A percentile compares a stretch with the other conserved stretches of the same genome.
These are phyloP conservation scores for Fusarium sp. DNA, from an alignment of 2,329 filamentous ascomycete species.

Conservation along the genomic window DNA sequence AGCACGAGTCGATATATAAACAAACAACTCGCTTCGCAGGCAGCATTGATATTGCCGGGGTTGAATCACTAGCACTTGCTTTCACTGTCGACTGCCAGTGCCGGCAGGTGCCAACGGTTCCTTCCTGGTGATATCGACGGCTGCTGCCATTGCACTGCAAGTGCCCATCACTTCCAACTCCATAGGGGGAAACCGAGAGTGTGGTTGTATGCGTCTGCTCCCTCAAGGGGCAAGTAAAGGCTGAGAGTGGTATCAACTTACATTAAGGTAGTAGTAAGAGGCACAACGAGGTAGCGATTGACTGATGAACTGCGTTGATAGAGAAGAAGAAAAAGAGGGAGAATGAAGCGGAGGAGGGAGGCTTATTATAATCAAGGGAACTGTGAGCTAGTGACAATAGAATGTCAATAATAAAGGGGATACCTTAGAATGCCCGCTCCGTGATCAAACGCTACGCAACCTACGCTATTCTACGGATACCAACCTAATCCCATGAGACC, in stretches of 20 bases:
- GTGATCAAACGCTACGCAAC: slow-evolving; percentile 13
- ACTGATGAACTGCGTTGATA: slow-evolving; percentile 37
- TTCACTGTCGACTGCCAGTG: background rate
- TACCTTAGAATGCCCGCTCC: background rate
- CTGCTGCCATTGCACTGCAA: background rate
- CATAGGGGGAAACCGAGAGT: background rate
- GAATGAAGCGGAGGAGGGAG: slow-evolving; percentile 27
- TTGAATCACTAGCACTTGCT: background rate
- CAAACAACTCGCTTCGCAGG: background rate
- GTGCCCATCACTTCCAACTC: slow-evolving; percentile 1
- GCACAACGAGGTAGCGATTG: slow-evolving; percentile 40
- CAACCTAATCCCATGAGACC: slow-evolving; percentile 30
- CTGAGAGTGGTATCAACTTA: slow-evolving; percentile 26
- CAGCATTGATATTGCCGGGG: background rate
- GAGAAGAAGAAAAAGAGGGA: slow-evolving; percentile 26
- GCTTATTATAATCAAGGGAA: slow-evolving; percentile 42
- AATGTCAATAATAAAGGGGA: slow-evolving; percentile 34
- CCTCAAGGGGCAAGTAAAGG: slow-evolving; percentile 1
- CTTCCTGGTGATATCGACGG: background rate
- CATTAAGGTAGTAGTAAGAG: slow-evolving; percentile 37
- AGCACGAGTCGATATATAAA: background rate
- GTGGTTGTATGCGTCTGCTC: background rate
- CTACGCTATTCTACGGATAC: slow-evolving; percentile 11
- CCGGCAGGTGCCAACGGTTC: background rate
- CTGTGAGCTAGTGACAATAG: slow-evolving; percentile 25